phyloP scores from a whole-genome alignment of 345 rosid species.

The Melastoma malabathricum region DNA sequence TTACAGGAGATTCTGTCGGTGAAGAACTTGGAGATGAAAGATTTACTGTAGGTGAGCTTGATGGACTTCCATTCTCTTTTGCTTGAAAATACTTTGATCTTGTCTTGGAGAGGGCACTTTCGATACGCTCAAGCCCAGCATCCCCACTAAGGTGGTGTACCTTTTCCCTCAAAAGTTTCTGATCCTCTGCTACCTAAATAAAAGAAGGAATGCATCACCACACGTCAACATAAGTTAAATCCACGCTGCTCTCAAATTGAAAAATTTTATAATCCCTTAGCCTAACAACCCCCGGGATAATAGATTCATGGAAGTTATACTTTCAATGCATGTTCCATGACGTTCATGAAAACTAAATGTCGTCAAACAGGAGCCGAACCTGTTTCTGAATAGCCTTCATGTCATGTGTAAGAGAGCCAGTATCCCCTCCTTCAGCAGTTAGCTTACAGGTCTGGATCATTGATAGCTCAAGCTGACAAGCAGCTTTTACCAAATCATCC shows the following conservation, averaged over 20 bases:
- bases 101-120: constrained; percentile 54
- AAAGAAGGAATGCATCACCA: constrained; percentile 1
- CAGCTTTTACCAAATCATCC: constrained; percentile 88
- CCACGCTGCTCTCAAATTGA: too few species aligned
- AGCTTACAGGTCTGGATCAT: constrained; percentile 89
- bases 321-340: too few species aligned
- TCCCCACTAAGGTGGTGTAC: constrained; percentile 64
- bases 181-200: constrained; percentile 69
- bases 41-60: constrained; percentile 33
- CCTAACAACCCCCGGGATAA: too few species aligned
- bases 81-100: constrained; percentile 47
- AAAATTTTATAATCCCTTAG: too few species aligned
- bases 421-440: constrained; percentile 37
- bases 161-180: constrained; percentile 69
- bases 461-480: constrained; percentile 96
- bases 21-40: constrained; percentile 24
- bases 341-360: too few species aligned
- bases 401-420: constrained; percentile 59
- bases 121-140: constrained; percentile 75
- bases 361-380: constrained; percentile 24
- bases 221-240: too few species aligned
- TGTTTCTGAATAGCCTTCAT: constrained; percentile 84
- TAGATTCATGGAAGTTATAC: too few species aligned
- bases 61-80: constrained; percentile 46
- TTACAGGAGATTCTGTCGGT: constrained; percentile 11